Evolutionary conservation across 1,284 basidiomycete species (phyloP), one percentile per base, ranked within the genome.

Genomic region (Cutaneotrichosporon arboriforme): DNA sequence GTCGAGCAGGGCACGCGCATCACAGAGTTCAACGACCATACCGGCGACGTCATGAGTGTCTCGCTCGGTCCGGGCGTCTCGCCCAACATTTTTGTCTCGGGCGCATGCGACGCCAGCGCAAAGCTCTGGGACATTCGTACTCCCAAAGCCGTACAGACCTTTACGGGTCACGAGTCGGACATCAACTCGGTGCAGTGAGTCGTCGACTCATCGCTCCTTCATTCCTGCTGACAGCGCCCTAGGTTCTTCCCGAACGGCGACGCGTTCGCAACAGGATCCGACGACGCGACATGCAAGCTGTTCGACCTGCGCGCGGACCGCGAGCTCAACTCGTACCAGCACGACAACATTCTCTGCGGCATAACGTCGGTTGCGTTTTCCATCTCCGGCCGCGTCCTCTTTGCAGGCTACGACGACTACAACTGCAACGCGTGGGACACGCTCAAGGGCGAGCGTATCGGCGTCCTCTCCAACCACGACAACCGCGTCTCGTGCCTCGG

Each of bases 391-490:
- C 87, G 96, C 56, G 88, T 99, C 65, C 82, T 99, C 44, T 97
- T 98, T 68, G 94, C 93, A 61, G 96, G 94, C 39, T 98, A 97
- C 73, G 96, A 99, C 75, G 94, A 98, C 75, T 97, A 94, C 88
- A 97, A 94, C 63, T 92, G 89, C 81, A 97, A 97, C 70, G 94
- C 97, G 44, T 98, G 94, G 94, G 94, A 99, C 72, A 97, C 93
- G 39, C 82, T 98, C 69, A 96, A 94, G 77, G 94, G 92, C 53
- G 94, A 98, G 76, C 86, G 94, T 53, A 91, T 97, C 33, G 94
- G 94, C 56, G 92, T 97, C 36, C 78, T 99, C 57, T 89, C 91
- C 34, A 94, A 93, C 13, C 96, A 98, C 73, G 94, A 98, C 80
- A 97, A 97, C 79, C 81, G 94, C 59, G 92, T 98, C 62, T 90